Evolutionary conservation across 2,329 filamentous ascomycete species (phyloP), one percentile per base, ranked within the genome.

Genomic region (Cercospora sesami): DNA sequence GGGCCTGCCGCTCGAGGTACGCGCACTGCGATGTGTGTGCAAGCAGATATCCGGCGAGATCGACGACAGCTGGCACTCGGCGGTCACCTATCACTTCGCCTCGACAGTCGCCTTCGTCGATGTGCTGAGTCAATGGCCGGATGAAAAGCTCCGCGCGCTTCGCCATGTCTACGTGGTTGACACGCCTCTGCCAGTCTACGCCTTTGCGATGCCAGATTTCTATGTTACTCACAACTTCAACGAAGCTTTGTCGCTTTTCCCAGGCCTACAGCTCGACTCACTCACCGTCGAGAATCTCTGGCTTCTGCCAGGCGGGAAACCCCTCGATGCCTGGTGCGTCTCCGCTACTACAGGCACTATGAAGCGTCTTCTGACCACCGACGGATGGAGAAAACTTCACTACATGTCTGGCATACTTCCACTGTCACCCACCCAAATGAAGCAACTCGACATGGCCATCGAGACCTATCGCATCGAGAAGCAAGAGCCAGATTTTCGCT

Each of bases 21-120:
- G 26, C 21, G 36, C 45, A 12, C 53, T 68, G 16, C 45, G 57
- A n/a, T 55, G 59, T 14, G 57, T 62, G 23, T 65, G 66, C 39
- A 57, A 58, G 21, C 28, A 28, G 23, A 60, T 68, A 26, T 33
- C 21, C 16, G 12, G 21, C n/a, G 62, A 65, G 28, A 33, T 65
- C 30, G 66, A 55, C 57, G 57, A 62, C 16, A 39, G 48, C 36
- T 68, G 62, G 66, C 61, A 68, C 42, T 65, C 62, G 12, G 45
- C 58, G 16, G 66, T 65, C 18, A 57, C 42, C 18, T 68, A 68
- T 23, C 33, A 45, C 39, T 68, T 68, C 62, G 55, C 63, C 14
- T 64, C 66, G 30, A 65, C 66, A 8, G 31, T 61, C 5, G 51
- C 66, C 12, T 65, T 68, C 31, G 42, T 65, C 61, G 66, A 68